Evolutionary conservation across 2,329 filamentous ascomycete species (phyloP).

Genomic region (Diaporthe sp.): DNA sequence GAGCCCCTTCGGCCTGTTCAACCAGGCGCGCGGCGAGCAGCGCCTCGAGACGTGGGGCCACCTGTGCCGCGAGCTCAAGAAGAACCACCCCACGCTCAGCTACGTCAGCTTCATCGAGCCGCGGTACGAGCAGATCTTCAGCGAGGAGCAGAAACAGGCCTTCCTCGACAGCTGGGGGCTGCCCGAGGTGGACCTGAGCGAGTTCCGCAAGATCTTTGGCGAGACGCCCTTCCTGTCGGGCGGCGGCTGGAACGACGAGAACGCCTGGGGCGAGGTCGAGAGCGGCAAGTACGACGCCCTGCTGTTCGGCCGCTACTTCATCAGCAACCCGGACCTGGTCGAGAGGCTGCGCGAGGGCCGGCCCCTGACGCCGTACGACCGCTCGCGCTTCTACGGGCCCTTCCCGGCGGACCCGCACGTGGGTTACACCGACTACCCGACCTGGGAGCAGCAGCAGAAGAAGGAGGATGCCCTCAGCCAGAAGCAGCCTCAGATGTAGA

Average conservation of each 20-base stretch:
- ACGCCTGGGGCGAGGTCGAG: constrained; percentile 49
- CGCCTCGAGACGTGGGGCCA: constrained; percentile 70
- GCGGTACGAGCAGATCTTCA: constrained; percentile 55
- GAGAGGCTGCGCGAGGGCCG: constrained; percentile 55
- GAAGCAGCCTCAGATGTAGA: constrained; percentile 27
- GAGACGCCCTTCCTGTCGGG: constrained; percentile 50
- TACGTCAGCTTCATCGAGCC: constrained; percentile 71
- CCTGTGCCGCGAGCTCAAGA: constrained; percentile 62
- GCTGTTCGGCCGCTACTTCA: constrained; percentile 58
- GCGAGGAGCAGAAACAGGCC: constrained; percentile 48
- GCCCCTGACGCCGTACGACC: constrained; percentile 54
- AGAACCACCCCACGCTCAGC: constrained; percentile 61
- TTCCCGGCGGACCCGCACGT: constrained; percentile 28
- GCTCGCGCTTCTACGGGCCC: constrained; percentile 54
- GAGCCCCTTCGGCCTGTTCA: constrained; percentile 68
- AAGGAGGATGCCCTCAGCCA: constrained; percentile 14
- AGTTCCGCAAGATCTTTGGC: constrained; percentile 41
- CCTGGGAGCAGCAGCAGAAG: constrained; percentile 33
- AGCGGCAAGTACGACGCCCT: constrained; percentile 47
- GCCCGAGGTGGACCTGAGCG: constrained; percentile 35
- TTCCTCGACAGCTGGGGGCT: constrained; percentile 38
- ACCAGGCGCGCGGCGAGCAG: constrained; percentile 62
- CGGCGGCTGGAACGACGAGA: constrained; percentile 46
- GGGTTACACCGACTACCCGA: constrained; percentile 37
- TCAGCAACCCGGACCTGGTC: constrained; percentile 60